Conservation (phyloP, 2,329 filamentous ascomycete species). For the Hypoxylon sp. region DNA sequence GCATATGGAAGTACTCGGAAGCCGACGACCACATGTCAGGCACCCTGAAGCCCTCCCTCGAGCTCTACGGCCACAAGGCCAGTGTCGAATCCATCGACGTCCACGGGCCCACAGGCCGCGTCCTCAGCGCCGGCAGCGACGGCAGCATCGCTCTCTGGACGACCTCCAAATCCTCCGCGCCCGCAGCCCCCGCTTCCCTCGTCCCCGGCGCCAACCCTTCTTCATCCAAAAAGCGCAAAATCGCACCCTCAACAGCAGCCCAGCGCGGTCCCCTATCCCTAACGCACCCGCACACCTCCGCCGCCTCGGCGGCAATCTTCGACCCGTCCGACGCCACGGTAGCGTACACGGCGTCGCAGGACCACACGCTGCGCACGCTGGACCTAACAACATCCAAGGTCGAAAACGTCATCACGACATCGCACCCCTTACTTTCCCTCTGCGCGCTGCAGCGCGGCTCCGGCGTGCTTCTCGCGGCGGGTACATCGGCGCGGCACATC, state of each 20-base stretch:
- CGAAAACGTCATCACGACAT: constrained; percentile 86
- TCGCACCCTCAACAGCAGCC: constrained; percentile 65
- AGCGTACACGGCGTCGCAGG: constrained; percentile 90
- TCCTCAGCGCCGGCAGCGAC: constrained; percentile 89
- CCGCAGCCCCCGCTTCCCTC: constrained; percentile 77
- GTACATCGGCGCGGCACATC: constrained; percentile 88
- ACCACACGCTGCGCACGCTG: constrained; percentile 91
- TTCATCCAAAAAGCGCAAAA: constrained; percentile 82
- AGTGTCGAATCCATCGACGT: constrained; percentile 82
- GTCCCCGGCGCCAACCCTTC: constrained; percentile 76
- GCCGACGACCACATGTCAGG: constrained; percentile 71
- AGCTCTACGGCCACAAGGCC: constrained; percentile 86
- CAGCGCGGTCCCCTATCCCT: constrained; percentile 85
- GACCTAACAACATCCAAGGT: constrained; percentile 85
- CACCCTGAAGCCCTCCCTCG: constrained; percentile 78
- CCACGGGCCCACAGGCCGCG: constrained; percentile 78
- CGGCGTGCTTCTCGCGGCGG: constrained; percentile 72
- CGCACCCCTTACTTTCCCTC: constrained; percentile 86
- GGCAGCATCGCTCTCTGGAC: constrained; percentile 91
- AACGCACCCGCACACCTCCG: constrained; percentile 78
- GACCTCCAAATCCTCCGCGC: constrained; percentile 80
- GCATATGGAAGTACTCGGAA: constrained; percentile 91
- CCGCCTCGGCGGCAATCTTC: constrained; percentile 86
- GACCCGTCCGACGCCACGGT: constrained; percentile 88
- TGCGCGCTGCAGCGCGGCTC: constrained; percentile 77